Base-by-base conservation (phyloP, 768 basidiomycete species). In the Amanita thiersii region DNA sequence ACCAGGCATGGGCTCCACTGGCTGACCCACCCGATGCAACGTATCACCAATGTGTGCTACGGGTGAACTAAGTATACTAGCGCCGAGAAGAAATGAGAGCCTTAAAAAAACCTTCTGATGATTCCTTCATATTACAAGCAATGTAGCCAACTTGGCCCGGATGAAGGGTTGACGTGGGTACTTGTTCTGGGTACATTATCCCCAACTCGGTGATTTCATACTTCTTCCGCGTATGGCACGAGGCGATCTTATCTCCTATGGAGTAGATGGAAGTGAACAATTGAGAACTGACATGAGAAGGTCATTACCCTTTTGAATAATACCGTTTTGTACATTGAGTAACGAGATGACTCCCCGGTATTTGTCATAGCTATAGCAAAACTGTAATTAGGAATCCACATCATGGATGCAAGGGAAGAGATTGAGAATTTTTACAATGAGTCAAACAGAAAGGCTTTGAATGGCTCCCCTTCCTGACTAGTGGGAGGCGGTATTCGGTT, bases 101-200 rank as follows among this genome's bases (percentile, higher is more conserved):
- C 55, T 31, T n/a, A n/a, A n/a, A n/a, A n/a, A n/a, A 43, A 91
- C 92, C 92, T 69, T 98, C 91, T 10, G 86, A 78, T 7, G 87
- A 86, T 51, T 96, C 86, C 59, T 97, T 99, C 94, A 99, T 98
- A 56, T 92, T 94, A 60, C 94, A 98, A 1, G 90, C 86, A 43
- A 89, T 73, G 53, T 79, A 92, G 11, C 89, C 87, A 12, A 91
- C 89, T 61, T 91, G 88, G 4, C 88, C 88, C 25, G 85, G 75
- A 43, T 72, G 70, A 34, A 91, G 63, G 41, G 68, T 70, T 8
- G 64, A 65, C 0, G 82, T 85, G 9, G 86, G 71, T n/a, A 81
- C 67, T 58, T 94, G 89, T 54, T 89, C 86, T 3, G 94, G 93
- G 56, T 92, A 70, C 73, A 94, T 79, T 41, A 94, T 74, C 10